phyloP scores from a whole-genome alignment of 1,284 basidiomycete species.

The Cryptococcus sp. region DNA sequence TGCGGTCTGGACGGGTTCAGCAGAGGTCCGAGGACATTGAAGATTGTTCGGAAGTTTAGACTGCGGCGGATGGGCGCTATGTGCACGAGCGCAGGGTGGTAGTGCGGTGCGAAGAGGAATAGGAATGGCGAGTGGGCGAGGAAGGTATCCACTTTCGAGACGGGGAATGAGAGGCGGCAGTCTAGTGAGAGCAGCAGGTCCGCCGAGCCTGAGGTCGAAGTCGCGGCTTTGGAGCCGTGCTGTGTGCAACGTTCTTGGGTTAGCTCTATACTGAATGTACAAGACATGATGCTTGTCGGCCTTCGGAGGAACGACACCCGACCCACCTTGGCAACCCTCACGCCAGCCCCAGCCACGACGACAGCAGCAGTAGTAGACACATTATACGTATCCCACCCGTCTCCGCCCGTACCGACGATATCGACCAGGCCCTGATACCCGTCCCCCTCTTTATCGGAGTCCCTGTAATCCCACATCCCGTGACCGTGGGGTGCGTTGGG shows the following conservation, averaged over 20 bases:
- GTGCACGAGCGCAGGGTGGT: constrained; percentile 82
- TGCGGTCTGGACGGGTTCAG: constrained; percentile 87
- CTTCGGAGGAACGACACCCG: background rate
- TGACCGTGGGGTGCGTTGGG: constrained; percentile 17
- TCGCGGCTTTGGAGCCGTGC: constrained; percentile 93
- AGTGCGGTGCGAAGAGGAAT: constrained; percentile 92
- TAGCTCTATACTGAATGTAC: background rate
- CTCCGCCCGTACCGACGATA: constrained; percentile 83
- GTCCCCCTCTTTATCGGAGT: constrained; percentile 49
- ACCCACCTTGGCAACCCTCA: constrained; percentile 85
- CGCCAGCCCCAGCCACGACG: constrained; percentile 92
- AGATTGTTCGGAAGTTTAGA: constrained; percentile 94
- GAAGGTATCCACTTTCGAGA: constrained; percentile 62
- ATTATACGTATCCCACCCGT: constrained; percentile 96
- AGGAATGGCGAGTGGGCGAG: constrained; percentile 69
- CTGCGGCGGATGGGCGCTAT: constrained; percentile 82
- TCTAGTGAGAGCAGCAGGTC: constrained; percentile 86
- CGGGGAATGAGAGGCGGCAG: constrained; percentile 73
- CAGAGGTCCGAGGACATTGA: constrained; percentile 92
- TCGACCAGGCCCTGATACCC: constrained; percentile 55
- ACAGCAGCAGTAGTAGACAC: constrained; percentile 94
- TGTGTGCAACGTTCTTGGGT: constrained; percentile 39
- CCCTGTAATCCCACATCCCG: constrained; percentile 51
- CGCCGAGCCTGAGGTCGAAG: constrained; percentile 91
- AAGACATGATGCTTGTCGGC: background rate